phyloP scores from a whole-genome alignment of 306 rosid genomes.

The Prunus dulcis region DNA sequence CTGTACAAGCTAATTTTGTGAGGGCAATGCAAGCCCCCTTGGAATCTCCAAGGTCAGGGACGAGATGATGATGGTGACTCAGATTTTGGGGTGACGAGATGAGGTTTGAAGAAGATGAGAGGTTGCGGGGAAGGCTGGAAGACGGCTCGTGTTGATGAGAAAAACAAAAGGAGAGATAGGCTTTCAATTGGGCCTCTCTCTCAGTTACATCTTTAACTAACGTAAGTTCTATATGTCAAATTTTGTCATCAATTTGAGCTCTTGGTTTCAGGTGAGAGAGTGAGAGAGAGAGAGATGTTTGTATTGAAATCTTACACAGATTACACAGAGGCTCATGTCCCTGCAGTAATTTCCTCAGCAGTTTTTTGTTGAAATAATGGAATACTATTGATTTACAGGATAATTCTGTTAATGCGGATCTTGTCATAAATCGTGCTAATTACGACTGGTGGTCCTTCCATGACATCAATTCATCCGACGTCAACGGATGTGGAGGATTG shows the following conservation, averaged over 20 bases:
- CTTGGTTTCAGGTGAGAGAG: background rate
- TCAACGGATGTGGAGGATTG: conserved; percentile 65
- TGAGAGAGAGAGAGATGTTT: background rate
- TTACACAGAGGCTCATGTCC: too few species aligned
- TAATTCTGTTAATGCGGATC: conserved; percentile 55
- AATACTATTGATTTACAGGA: conserved; percentile 46
- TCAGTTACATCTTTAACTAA: background rate
- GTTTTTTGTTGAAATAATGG: conserved; percentile 17
- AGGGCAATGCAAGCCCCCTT: conserved; percentile 61
- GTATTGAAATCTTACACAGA: background rate
- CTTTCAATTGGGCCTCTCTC: too few species aligned
- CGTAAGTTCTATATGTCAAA: background rate
- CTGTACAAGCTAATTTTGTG: conserved; percentile 53
- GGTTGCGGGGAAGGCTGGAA: too few species aligned
- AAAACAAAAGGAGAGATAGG: too few species aligned
- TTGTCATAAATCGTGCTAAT: conserved; percentile 56
- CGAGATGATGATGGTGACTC: too few species aligned
- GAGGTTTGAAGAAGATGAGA: too few species aligned
- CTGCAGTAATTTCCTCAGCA: background rate
- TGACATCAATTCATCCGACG: conserved; percentile 51
- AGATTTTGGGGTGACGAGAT: too few species aligned
- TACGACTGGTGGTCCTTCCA: conserved; percentile 88
- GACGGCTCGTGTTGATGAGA: too few species aligned
- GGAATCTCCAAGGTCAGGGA: too few species aligned
- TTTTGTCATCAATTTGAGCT: background rate